Conservation (phyloP, 2,329 filamentous ascomycete species). For the Coniochaeta prunicola region DNA sequence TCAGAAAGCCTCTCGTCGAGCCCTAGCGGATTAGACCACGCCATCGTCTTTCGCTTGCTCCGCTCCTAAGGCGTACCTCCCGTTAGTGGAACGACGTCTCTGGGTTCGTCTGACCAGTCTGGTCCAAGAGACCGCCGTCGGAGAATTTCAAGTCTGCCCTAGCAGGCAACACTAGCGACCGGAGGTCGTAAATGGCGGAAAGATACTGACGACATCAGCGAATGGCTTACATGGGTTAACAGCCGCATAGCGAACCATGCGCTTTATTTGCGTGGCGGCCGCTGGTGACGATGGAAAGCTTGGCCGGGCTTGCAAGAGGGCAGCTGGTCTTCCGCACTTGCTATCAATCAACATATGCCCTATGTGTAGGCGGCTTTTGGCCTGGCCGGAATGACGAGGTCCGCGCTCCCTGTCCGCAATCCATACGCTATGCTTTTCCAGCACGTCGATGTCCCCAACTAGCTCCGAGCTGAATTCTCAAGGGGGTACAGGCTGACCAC, state of each 20-base stretch:
- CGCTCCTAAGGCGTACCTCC: not conserved
- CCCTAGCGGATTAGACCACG: not conserved
- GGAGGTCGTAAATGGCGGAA: not conserved
- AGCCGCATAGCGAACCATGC: not conserved
- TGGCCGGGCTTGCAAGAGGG: not conserved
- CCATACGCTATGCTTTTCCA: not conserved
- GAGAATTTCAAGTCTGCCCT: not conserved
- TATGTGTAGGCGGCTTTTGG: not conserved
- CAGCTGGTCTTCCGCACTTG: not conserved
- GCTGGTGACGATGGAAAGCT: not conserved
- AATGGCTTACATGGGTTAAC: not conserved
- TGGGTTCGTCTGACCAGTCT: not conserved
- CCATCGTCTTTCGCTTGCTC: not conserved
- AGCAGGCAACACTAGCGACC: not conserved
- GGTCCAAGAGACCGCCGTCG: not conserved
- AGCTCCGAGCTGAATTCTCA: not conserved
- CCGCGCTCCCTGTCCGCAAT: not conserved
- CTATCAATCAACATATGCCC: too few species aligned
- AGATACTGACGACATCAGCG: not conserved
- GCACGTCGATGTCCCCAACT: not conserved
- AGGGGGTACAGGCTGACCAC: not conserved
- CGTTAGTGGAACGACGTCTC: not conserved
- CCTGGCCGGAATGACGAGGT: not conserved
- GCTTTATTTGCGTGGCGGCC: not conserved
- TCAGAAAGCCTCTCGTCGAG: not conserved